Conservation (phyloP, 768 basidiomycete species). For the Pleurotus djamor region DNA sequence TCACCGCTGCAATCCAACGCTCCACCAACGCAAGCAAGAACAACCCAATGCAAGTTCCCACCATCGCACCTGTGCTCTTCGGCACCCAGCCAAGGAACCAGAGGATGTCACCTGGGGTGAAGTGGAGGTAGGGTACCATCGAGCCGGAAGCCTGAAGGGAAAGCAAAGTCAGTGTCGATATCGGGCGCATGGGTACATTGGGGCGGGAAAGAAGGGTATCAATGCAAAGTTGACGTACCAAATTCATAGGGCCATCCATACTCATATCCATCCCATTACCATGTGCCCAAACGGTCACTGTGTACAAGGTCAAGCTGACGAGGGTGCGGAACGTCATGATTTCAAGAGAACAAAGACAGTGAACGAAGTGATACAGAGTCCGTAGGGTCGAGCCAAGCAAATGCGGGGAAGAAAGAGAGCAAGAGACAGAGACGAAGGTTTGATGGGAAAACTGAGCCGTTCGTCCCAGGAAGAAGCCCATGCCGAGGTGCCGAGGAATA, state of each 20-base stretch:
- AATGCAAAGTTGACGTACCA: slow-evolving; percentile 16
- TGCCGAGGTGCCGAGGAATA: too few species aligned
- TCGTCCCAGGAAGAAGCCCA: too few species aligned
- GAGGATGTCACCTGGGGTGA: slow-evolving; percentile 56
- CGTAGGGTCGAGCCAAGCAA: too few species aligned
- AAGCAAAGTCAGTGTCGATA: too few species aligned
- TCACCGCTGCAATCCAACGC: slow-evolving; percentile 63
- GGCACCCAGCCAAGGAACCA: slow-evolving; percentile 79
- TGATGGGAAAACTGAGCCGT: too few species aligned
- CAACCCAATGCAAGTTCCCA: slow-evolving; percentile 75
- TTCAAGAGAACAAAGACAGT: neutral
- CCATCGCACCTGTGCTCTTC: slow-evolving; percentile 53
- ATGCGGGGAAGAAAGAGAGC: too few species aligned
- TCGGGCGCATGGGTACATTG: too few species aligned
- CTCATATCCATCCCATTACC: slow-evolving; percentile 57
- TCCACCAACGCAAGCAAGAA: slow-evolving; percentile 75
- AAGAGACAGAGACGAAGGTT: too few species aligned
- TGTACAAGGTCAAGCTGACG: neutral
- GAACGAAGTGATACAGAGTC: neutral
- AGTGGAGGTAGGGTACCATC: slow-evolving; percentile 65
- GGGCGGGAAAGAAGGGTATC: too few species aligned
- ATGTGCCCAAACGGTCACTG: neutral
- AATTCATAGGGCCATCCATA: slow-evolving; percentile 48
- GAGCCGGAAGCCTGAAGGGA: slow-evolving; percentile 23
- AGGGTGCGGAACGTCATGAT: neutral